Base-by-base conservation (phyloP, 805 yeast genomes). In the Phaffomyces antillensis region DNA sequence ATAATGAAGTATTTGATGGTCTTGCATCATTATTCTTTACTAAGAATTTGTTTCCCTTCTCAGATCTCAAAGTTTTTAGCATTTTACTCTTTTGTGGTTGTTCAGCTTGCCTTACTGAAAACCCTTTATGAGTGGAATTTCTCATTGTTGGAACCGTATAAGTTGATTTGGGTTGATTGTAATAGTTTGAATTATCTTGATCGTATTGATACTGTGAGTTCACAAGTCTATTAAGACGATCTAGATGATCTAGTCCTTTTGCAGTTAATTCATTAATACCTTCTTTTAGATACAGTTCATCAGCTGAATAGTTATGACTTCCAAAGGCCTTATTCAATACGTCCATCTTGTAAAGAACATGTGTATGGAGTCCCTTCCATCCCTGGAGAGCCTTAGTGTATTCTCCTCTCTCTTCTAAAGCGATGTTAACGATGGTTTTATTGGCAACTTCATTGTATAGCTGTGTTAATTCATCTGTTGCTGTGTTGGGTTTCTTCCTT, bases 321-420 rank as follows among this genome's bases (percentile, higher is more conserved):
- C 58, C 57, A 56, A 58, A 60, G 48, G 61, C 60, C 43, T 75
- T 64, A 56, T 82, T 72, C 52, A 83, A 52, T 43, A 60, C 48
- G 18, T 81, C 86, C 37, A 82, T 62, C 52, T 77, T 77, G 56
- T 68, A 76, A 40, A 77, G 68, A 3, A 81, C 69, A 40, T 76
- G 73, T 2, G 85, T 78, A 50, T 81, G 86, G n/a, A 85, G 62
- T 2, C 79, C 68, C 51, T 79, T 83, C 90, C 91, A 83, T 3
- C 90, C 90, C 47, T 74, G 76, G 18, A 82, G 62, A 3, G 89
- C 84, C 16, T 73, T 77, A 41, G 70, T 74, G 38, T 70, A 60
- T 18, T 73, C 70, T 31, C 71, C 67, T 17, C 68, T 65, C 47
- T 83, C 83, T 54, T 84, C 89, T 17, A 79, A 58, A 4, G 77